Conservation (phyloP, 1,139 yeast genomes). For the Hansenula anomala region DNA sequence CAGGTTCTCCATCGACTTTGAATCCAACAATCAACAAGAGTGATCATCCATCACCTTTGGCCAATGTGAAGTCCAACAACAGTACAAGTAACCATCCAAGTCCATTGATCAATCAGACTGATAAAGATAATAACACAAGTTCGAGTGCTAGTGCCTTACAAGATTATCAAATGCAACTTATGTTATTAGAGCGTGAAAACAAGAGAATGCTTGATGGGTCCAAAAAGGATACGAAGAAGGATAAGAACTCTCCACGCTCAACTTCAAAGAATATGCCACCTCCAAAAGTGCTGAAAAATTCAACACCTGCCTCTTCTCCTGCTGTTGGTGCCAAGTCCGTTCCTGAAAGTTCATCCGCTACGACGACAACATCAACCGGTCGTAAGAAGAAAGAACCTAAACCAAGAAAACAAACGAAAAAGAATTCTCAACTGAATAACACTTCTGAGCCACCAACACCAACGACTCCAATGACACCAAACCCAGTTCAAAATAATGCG, state of each 20-base stretch:
- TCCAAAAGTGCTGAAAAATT: constrained; percentile 17
- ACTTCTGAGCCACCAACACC: constrained; percentile 28
- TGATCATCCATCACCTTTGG: not conserved
- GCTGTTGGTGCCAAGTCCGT: constrained; percentile 9
- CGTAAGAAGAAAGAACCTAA: constrained; percentile 20
- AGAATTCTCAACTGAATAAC: not conserved
- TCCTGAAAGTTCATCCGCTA: constrained; percentile 12
- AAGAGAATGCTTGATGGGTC: constrained; percentile 52
- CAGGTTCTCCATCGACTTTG: not conserved
- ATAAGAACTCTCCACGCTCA: not conserved
- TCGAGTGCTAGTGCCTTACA: constrained; percentile 39
- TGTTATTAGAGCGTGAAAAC: constrained; percentile 68
- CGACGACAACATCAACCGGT: constrained; percentile 13
- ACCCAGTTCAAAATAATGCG: constrained; percentile 7
- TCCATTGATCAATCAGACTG: constrained; percentile 10
- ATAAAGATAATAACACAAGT: constrained; percentile 3
- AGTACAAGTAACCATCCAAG: constrained; percentile 5
- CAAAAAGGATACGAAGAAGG: constrained; percentile 26
- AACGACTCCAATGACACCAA: constrained; percentile 25
- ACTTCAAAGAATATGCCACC: constrained; percentile 17
- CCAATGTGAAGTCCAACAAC: not conserved
- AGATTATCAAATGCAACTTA: constrained; percentile 73
- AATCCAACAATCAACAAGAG: too few species aligned
- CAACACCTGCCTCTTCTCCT: constrained; percentile 21
- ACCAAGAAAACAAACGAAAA: constrained; percentile 22